Percentiles rank a stretch among this genome's conserved stretches.
These are phyloP conservation scores for Eucalyptus tenuipes DNA, from an alignment of 345 rosid species.

Conservation along the genomic window DNA sequence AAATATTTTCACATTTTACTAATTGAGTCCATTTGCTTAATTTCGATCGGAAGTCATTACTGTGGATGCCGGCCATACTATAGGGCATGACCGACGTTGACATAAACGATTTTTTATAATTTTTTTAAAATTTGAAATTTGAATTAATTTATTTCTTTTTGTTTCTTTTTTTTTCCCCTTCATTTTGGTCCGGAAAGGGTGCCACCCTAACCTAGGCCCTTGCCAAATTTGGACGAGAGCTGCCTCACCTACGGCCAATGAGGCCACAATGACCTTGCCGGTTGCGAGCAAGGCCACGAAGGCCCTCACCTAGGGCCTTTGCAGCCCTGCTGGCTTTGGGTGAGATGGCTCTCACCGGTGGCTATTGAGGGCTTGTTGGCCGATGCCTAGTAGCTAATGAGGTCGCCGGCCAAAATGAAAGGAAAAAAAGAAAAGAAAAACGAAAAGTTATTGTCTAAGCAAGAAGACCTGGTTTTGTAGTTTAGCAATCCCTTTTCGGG, in stretches of 20 bases:
- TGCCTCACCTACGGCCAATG: fast-evolving
- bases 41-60: too few species aligned
- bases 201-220: background rate
- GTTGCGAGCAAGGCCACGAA: fast-evolving
- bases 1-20: too few species aligned
- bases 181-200: background rate
- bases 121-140: too few species aligned
- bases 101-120: background rate
- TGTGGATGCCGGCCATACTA: fast-evolving
- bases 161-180: background rate
- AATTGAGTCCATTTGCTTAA: background rate
- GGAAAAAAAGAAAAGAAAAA: too few species aligned
- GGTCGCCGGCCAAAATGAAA: too few species aligned
- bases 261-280: fast-evolving
- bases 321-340: background rate
- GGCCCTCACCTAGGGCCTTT: background rate
- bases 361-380: too few species aligned
- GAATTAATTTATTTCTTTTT: background rate
- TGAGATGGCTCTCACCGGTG: background rate
- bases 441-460: background rate
- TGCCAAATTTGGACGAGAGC: background rate
- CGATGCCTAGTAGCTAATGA: too few species aligned
- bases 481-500: background rate
- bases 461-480: background rate
- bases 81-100: fast-evolving